phyloP scores from a whole-genome alignment of 2,329 filamentous ascomycete species.

The Chaetomium globosum region DNA sequence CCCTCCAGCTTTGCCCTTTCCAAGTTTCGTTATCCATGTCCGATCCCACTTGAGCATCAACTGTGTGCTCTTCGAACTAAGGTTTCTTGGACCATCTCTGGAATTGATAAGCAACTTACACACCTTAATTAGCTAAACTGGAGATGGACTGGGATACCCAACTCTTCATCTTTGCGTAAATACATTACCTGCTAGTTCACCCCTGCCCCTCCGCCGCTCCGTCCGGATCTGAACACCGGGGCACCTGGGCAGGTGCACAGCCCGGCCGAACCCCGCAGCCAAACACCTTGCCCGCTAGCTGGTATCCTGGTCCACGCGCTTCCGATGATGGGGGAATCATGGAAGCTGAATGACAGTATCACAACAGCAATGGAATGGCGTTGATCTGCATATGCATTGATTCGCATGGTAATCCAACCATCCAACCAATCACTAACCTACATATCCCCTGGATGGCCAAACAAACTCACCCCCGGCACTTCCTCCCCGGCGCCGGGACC shows the following conservation, averaged over 20 bases:
- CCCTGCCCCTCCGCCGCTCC: neutral
- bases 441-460: neutral
- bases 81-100: neutral
- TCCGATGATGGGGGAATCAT: neutral
- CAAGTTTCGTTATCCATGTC: neutral
- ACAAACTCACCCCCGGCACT: neutral
- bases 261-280: conserved; percentile 1
- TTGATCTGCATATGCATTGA: neutral
- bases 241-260: neutral
- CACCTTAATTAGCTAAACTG: neutral
- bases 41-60: neutral
- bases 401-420: neutral
- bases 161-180: neutral
- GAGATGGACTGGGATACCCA: neutral
- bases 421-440: neutral
- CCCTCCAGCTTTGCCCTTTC: neutral
- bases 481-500: neutral
- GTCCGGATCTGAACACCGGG: neutral
- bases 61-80: neutral
- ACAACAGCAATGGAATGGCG: neutral
- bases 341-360: neutral
- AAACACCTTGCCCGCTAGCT: neutral
- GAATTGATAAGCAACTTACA: neutral
- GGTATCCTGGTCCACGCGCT: neutral
- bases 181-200: neutral